Percentiles rank a stretch among this genome's conserved stretches.
Evolutionary conservation across 768 basidiomycete genomes (phyloP).

Genomic region (Hemileccinum rubropunctum): DNA sequence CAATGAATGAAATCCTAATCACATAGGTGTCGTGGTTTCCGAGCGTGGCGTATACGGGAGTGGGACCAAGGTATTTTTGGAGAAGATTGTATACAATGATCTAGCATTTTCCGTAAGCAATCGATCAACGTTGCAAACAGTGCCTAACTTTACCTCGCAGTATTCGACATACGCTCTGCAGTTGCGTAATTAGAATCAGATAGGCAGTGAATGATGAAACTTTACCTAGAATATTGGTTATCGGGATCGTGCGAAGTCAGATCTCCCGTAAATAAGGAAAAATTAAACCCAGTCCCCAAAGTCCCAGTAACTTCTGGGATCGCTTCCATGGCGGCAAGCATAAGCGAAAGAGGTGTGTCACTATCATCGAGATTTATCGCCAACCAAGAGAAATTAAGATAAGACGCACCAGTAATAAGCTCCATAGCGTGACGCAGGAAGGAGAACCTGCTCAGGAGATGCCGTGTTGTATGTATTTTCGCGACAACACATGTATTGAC

Average conservation of each 20-base stretch:
- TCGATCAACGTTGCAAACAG: not conserved
- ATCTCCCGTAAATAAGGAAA: conserved; percentile 70
- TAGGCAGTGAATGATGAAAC: not conserved
- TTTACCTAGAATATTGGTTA: conserved; percentile 58
- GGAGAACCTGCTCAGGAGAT: conserved; percentile 46
- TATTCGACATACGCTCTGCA: conserved; percentile 56
- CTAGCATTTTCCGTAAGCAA: conserved; percentile 43
- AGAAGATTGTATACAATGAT: conserved; percentile 61
- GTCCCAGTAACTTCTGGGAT: conserved; percentile 68
- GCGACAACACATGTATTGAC: conserved; percentile 61
- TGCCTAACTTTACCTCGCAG: conserved; percentile 43
- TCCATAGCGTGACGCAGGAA: conserved; percentile 65
- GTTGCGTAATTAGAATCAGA: conserved; percentile 27
- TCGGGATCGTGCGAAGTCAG: conserved; percentile 70
- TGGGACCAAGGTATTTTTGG: conserved; percentile 52
- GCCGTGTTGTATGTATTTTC: conserved; percentile 42
- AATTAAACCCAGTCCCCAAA: conserved; percentile 54
- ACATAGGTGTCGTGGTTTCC: conserved; percentile 77
- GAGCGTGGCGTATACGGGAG: conserved; percentile 66
- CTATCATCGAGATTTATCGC: conserved; percentile 26
- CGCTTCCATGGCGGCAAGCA: conserved; percentile 55
- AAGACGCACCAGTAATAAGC: conserved; percentile 24
- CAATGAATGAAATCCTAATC: not conserved
- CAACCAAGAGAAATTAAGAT: not conserved
- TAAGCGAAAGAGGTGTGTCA: conserved; percentile 60